Conservation (phyloP, 768 basidiomycete genomes). For the Rhodotorula kratochvilovae region DNA sequence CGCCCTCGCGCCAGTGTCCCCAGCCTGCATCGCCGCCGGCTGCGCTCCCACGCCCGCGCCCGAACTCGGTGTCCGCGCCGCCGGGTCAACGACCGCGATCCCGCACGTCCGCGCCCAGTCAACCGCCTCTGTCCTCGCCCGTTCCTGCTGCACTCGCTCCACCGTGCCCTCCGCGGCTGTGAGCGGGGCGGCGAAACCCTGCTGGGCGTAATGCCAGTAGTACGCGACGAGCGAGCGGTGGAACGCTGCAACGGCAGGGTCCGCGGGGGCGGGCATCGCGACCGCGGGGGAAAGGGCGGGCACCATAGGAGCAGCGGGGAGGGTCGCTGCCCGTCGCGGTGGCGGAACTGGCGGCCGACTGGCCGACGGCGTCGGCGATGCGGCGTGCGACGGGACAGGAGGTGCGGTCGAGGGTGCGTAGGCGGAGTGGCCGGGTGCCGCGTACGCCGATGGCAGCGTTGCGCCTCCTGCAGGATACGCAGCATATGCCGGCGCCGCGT, state of each 20-base stretch:
- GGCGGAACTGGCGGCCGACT: neutral
- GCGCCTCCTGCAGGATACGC: no score
- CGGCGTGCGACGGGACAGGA: no score
- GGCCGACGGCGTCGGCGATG: no score
- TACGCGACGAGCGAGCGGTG: slow-evolving; percentile 31
- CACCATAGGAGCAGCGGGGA: neutral
- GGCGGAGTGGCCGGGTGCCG: no score
- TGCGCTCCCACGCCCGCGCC: neutral
- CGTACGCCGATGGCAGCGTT: no score
- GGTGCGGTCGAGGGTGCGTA: no score
- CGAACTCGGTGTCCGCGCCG: no score
- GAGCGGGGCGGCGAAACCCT: slow-evolving; percentile 13
- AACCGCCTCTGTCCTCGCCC: slow-evolving; percentile 26
- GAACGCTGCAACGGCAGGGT: slow-evolving; percentile 3
- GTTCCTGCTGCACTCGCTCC: slow-evolving; percentile 6
- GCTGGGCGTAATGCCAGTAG: slow-evolving; percentile 30
- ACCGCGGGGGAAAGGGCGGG: no score
- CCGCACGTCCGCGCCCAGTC: slow-evolving; percentile 27
- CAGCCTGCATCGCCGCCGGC: no score
- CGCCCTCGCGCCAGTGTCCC: no score
- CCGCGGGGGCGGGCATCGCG: neutral
- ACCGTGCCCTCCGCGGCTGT: neutral
- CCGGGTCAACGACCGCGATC: neutral
- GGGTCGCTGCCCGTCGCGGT: neutral
- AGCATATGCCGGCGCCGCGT: no score